These are phyloP conservation scores for Russula sp. DNA, from an alignment of 768 basidiomycete genomes.

Conservation along the genomic window DNA sequence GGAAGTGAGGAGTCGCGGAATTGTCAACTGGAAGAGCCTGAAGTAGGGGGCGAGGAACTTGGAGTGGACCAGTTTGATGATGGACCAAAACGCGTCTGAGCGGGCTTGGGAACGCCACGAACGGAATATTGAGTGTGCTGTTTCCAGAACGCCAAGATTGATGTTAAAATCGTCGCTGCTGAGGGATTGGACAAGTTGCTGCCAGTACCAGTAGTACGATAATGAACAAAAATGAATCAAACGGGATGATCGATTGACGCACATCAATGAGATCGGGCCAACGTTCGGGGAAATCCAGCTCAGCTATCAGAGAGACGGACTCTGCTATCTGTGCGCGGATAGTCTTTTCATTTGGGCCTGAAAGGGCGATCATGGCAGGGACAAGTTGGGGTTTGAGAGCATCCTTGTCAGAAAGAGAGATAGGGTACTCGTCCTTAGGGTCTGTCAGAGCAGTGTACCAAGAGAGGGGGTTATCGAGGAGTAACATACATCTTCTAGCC, in stretches of 20 bases:
- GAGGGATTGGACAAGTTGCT: constrained; percentile 83
- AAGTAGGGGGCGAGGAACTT: constrained; percentile 83
- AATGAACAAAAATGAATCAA: not conserved
- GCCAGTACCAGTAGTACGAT: not conserved
- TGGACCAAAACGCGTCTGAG: constrained; percentile 77
- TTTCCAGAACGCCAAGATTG: constrained; percentile 87
- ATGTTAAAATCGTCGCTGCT: constrained; percentile 74
- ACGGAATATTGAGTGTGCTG: constrained; percentile 92
- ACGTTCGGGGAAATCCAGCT: constrained; percentile 80
- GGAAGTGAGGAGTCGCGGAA: constrained; percentile 41
- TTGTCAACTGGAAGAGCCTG: constrained; percentile 67
- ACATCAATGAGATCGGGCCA: constrained; percentile 92
- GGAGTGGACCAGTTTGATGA: constrained; percentile 84
- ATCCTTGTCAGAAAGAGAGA: constrained; percentile 64
- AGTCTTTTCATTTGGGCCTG: constrained; percentile 60
- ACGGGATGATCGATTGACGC: constrained; percentile 30
- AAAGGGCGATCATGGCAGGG: constrained; percentile 85
- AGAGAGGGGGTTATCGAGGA: not conserved
- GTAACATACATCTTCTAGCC: constrained; percentile 66
- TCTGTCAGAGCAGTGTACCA: not conserved
- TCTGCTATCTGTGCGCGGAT: constrained; percentile 87
- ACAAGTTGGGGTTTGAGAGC: constrained; percentile 72
- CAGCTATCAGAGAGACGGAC: constrained; percentile 85
- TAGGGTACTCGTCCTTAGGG: constrained; percentile 59
- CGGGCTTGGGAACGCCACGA: constrained; percentile 90